phyloP scores from a whole-genome alignment of 352 stramenopile species.

The Phytopythium montanum region DNA sequence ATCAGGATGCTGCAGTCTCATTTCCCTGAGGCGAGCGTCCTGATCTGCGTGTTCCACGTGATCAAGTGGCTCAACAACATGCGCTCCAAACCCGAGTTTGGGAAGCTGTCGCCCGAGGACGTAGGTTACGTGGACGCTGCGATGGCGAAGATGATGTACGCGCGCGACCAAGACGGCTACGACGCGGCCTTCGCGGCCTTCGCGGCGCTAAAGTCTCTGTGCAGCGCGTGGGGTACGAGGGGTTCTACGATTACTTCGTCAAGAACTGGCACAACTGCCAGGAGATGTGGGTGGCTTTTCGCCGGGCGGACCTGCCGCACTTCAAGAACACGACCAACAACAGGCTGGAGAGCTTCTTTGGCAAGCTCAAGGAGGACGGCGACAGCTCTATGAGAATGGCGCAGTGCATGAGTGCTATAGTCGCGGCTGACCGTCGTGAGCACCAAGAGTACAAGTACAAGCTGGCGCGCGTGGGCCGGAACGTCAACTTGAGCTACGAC shows the following conservation, averaged over 20 bases:
- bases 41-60: conserved; percentile 25
- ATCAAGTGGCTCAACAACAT: conserved; percentile 17
- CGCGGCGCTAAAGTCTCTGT: not conserved
- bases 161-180: conserved; percentile 1
- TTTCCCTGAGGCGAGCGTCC: conserved; percentile 10
- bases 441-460: conserved; percentile 15
- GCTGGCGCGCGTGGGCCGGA: not conserved
- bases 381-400: conserved; percentile 11
- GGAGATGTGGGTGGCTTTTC: conserved; percentile 24
- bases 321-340: conserved; percentile 21
- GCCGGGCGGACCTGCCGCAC: conserved; percentile 8
- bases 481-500: conserved; percentile 14
- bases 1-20: conserved; percentile 13
- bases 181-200: conserved; percentile 4
- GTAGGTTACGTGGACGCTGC: conserved; percentile 2
- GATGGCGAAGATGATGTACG: conserved; percentile 11
- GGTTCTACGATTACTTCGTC: conserved; percentile 20
- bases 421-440: not conserved
- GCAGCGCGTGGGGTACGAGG: not conserved
- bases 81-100: conserved; percentile 10
- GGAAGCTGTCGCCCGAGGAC: conserved; percentile 11
- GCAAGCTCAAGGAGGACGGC: conserved; percentile 12
- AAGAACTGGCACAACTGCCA: conserved; percentile 20
- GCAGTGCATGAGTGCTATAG: not conserved
- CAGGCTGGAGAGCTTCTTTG: conserved; percentile 12